phyloP scores from a whole-genome alignment of 208 protist species.

The Vickermania spadyakhi region DNA sequence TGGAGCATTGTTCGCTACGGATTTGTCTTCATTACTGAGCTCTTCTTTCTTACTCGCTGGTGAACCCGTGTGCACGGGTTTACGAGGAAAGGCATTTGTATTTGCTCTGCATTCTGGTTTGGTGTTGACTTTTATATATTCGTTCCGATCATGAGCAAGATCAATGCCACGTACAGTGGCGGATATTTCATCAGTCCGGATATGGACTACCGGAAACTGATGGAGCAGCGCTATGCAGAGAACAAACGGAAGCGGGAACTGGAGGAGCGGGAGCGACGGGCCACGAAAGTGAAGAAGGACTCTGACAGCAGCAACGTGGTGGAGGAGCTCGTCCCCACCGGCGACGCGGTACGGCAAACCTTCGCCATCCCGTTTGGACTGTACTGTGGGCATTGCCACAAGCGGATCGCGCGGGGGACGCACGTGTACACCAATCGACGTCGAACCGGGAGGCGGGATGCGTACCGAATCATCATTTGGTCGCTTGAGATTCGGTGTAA shows the following conservation, averaged over 20 bases:
- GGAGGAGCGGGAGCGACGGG: background rate
- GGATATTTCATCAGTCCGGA: slow-evolving; percentile 78
- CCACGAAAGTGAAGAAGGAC: background rate
- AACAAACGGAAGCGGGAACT: slow-evolving; percentile 6
- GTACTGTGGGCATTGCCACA: slow-evolving; percentile 56
- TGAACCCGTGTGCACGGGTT: too few species aligned
- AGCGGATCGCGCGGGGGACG: slow-evolving; percentile 60
- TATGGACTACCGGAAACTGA: slow-evolving; percentile 73
- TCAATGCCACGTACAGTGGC: slow-evolving; percentile 81
- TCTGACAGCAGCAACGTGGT: slow-evolving; percentile 9
- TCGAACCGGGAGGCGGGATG: slow-evolving; percentile 45
- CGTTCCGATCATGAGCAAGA: slow-evolving; percentile 78
- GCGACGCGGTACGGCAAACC: slow-evolving; percentile 52
- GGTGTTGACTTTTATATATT: too few species aligned
- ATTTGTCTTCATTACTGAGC: too few species aligned
- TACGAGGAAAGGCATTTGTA: too few species aligned
- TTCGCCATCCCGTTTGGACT: slow-evolving; percentile 82
- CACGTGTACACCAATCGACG: slow-evolving; percentile 78
- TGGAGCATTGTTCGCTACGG: too few species aligned
- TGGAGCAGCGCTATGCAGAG: slow-evolving; percentile 46
- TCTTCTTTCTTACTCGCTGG: too few species aligned
- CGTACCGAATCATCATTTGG: slow-evolving; percentile 62
- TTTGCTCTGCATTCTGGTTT: too few species aligned
- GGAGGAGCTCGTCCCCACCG: background rate
- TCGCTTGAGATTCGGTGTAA: slow-evolving; percentile 70